Conservation (phyloP, 2,329 filamentous ascomycete species). For the Capronia epimyces region DNA sequence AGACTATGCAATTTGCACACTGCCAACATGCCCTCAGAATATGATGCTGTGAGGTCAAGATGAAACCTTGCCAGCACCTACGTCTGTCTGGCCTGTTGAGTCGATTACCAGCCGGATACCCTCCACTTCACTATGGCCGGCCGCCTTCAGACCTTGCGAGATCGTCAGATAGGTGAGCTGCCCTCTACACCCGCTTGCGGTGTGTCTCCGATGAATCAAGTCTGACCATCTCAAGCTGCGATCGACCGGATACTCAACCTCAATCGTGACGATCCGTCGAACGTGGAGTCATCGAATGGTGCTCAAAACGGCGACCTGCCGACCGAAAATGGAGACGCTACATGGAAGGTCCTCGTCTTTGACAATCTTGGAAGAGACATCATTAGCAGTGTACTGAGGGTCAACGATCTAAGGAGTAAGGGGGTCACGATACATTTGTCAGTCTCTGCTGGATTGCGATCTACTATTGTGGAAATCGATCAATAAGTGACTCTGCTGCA, state of each 20-base stretch:
- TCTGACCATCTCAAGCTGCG: conserved; percentile 55
- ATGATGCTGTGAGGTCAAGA: conserved; percentile 5
- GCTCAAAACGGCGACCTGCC: conserved; percentile 68
- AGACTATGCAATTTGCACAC: neutral
- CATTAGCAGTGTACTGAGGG: conserved; percentile 89
- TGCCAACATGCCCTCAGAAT: conserved; percentile 4
- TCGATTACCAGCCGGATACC: neutral
- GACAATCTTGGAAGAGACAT: conserved; percentile 89
- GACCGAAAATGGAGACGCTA: conserved; percentile 72
- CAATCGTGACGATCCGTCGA: conserved; percentile 57
- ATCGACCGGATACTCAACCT: conserved; percentile 95
- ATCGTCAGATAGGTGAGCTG: conserved; percentile 62
- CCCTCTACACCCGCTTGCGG: conserved; percentile 29
- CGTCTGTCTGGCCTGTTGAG: neutral
- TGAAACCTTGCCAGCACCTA: neutral
- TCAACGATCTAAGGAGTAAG: conserved; percentile 86
- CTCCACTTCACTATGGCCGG: conserved; percentile 21
- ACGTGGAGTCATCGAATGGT: conserved; percentile 35
- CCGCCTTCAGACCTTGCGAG: conserved; percentile 53
- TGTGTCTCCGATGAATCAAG: conserved; percentile 28
- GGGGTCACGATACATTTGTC: conserved; percentile 97
- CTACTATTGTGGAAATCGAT: neutral
- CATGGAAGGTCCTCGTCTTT: conserved; percentile 97
- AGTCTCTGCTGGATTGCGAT: conserved; percentile 24
- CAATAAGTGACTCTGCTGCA: conserved; percentile 33